Evolutionary conservation across 2,329 filamentous ascomycete genomes (phyloP), one percentile per base, ranked within the genome.

Genomic region (Diplocarpon mali): DNA sequence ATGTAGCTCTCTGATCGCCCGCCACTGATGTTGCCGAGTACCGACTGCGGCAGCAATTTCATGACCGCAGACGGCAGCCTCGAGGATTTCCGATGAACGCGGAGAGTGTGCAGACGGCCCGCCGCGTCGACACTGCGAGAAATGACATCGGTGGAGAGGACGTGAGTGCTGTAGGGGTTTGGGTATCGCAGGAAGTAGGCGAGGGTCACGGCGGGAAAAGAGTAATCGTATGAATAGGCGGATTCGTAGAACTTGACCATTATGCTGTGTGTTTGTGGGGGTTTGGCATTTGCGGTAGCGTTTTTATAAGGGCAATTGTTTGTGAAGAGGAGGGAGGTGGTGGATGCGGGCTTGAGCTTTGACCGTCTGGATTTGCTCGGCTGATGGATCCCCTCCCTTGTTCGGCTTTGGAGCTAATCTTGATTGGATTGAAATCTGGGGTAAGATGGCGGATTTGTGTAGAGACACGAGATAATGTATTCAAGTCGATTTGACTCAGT

Each of bases 151-250:
- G 84, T 88, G 60, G 83, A 86, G 56, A 88, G 70, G 42, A 92
- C 85, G 67, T 92, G 85, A 52, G 76, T 79, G 53, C 80, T 81
- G 68, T 90, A 89, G 6, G 85, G 85, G 60, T 90, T 92, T 48
- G 84, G 87, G 67, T 92, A 92, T 53, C 85, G 84, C 40, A 92
- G 80, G 67, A 90, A 92, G 73, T 87, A 92, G 67, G 85, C 85
- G 64, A 92, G 80, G 39, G 85, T 87, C 50, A 92, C 85, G 62
- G 85, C 85, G 50, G 84, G 80, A 68, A 90, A 90, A 39, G 83
- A 81, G 65, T 90, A 86, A 53, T 80, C 73, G 71, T 89, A 88
- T 58, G 73, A 76, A 63, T 85, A 82, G 65, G 75, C 78, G 57
- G 76, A 79, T 43, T 62, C 60, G 55, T 59, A 62, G 52, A 61